Conservation (phyloP, 441 rosid species). For the Manihot esculenta region DNA sequence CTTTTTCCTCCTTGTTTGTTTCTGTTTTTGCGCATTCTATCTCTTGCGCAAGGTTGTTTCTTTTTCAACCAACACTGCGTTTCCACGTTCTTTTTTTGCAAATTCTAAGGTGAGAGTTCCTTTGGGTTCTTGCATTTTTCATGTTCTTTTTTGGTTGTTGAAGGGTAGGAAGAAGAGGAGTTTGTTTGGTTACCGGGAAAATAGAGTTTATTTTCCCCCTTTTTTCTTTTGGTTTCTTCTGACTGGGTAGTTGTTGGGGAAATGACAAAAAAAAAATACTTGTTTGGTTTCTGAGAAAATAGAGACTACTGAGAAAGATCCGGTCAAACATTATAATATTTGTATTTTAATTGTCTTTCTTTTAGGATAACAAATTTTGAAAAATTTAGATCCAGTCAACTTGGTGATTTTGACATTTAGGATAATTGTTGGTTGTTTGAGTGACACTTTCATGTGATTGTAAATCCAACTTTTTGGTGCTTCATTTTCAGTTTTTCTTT, state of each 20-base stretch:
- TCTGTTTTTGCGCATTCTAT: neutral
- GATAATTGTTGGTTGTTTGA: constrained; percentile 3
- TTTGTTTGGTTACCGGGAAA: neutral
- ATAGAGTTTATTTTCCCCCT: neutral
- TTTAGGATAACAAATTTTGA: neutral
- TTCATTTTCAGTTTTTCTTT: neutral
- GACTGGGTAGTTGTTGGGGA: neutral
- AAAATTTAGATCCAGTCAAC: neutral
- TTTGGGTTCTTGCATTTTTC: neutral
- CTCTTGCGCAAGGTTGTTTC: neutral
- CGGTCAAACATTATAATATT: neutral
- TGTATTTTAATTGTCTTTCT: neutral
- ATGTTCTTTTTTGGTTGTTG: neutral
- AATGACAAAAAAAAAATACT: too few relatives aligned
- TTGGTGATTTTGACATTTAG: constrained; percentile 3
- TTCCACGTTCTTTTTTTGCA: neutral
- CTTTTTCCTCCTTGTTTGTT: neutral
- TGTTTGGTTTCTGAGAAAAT: constrained; percentile 24
- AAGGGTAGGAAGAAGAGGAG: neutral
- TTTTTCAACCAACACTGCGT: neutral
- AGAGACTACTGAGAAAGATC: neutral
- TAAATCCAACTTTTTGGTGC: neutral
- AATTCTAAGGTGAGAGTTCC: neutral
- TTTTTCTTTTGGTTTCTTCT: neutral
- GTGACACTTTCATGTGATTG: constrained; percentile 11